These are phyloP conservation scores for Carex sylvatica DNA, from an alignment of 202 grass and related monocot species.

Conservation along the genomic window DNA sequence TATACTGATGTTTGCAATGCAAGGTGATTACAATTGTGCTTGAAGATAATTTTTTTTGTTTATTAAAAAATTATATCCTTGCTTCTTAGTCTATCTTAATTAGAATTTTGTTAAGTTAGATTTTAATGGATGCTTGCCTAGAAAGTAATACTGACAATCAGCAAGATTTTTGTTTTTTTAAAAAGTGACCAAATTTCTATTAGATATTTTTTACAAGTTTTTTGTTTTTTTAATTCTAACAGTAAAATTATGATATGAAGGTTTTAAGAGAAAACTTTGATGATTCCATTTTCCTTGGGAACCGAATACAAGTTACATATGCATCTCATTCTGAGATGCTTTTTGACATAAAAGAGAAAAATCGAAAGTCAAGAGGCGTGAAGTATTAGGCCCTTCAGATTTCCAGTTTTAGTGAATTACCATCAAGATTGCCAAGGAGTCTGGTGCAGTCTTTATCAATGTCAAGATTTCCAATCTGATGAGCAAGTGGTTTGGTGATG, in stretches of 20 bases:
- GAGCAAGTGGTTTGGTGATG: too few species aligned
- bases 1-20: slow-evolving; percentile 89
- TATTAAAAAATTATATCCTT: background rate
- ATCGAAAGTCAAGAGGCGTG: slow-evolving; percentile 65
- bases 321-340: slow-evolving; percentile 71
- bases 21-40: slow-evolving; percentile 47
- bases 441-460: too few species aligned
- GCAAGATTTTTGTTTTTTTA: too few species aligned
- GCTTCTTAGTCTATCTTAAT: background rate
- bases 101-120: background rate
- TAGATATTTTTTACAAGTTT: background rate
- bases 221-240: background rate
- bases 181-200: too few species aligned
- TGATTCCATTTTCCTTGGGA: slow-evolving; percentile 73
- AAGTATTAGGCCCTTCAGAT: too few species aligned
- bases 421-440: too few species aligned
- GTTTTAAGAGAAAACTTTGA: slow-evolving; percentile 93
- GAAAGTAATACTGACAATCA: background rate
- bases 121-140: background rate
- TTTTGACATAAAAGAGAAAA: slow-evolving; percentile 66
- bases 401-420: too few species aligned
- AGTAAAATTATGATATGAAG: slow-evolving; percentile 25
- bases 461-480: too few species aligned
- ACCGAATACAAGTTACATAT: slow-evolving; percentile 68
- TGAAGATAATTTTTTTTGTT: background rate